These are phyloP conservation scores for Hypoxylon rubiginosum DNA, from an alignment of 2,329 filamentous ascomycete species.

Conservation along the genomic window DNA sequence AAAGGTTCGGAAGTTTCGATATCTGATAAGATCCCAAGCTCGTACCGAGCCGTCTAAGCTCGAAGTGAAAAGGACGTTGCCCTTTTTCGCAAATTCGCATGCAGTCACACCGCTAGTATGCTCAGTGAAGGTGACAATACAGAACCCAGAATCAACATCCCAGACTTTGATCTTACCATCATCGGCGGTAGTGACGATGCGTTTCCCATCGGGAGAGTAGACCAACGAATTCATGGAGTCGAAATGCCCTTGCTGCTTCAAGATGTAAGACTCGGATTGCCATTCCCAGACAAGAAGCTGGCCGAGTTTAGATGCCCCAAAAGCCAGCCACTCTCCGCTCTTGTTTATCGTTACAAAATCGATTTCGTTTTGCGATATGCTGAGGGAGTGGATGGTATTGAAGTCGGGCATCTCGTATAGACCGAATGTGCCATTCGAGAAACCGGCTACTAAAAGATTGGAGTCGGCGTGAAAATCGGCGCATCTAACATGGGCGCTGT, in stretches of 20 bases:
- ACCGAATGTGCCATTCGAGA: slow-evolving; percentile 93
- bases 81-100: slow-evolving; percentile 94
- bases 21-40: slow-evolving; percentile 96
- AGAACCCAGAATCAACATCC: slow-evolving; percentile 97
- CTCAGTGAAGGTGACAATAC: slow-evolving; percentile 97
- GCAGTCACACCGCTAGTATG: slow-evolving; percentile 94
- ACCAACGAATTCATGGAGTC: slow-evolving; percentile 94
- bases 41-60: slow-evolving; percentile 94
- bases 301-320: slow-evolving; percentile 93
- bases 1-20: slow-evolving; percentile 97
- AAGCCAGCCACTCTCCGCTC: slow-evolving; percentile 95
- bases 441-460: slow-evolving; percentile 94
- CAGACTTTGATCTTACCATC: slow-evolving; percentile 99
- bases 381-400: slow-evolving; percentile 90
- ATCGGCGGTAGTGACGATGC: slow-evolving; percentile 92
- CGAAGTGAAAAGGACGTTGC: slow-evolving; percentile 94
- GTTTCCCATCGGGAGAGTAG: slow-evolving; percentile 93
- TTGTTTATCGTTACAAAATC: slow-evolving; percentile 95
- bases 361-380: slow-evolving; percentile 96
- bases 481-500: slow-evolving; percentile 86
- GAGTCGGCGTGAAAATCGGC: slow-evolving; percentile 89
- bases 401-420: slow-evolving; percentile 97
- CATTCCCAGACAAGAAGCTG: slow-evolving; percentile 99
- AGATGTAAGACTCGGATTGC: slow-evolving; percentile 98
- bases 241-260: slow-evolving; percentile 98